Base-by-base conservation (phyloP, 768 basidiomycete genomes). In the Leccinum olivaceopallidum region DNA sequence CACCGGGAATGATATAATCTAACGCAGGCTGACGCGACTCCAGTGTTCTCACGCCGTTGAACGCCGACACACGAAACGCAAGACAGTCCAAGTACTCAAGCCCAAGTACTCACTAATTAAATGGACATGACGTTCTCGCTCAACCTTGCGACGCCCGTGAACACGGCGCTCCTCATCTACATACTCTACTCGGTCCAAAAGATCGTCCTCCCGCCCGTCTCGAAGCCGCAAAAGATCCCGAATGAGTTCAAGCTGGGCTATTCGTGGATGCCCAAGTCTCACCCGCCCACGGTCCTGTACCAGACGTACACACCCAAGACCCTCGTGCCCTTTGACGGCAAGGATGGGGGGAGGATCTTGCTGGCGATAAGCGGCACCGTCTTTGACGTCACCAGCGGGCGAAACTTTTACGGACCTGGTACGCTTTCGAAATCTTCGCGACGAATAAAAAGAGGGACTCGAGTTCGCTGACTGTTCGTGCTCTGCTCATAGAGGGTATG, bases 381-480 rank as follows among this genome's bases (percentile, higher is more conserved):
- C 57, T 99, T 96, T 73, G 97, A 99, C 70, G 96, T 98, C 52
- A 90, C 92, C 0, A 80, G 85, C 4, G 96, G 96, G 26, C 81
- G 87, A 65, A 89, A 83, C 70, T 99, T 99, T 77, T 98, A 98
- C 73, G 96, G 96, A 1, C 96, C 96, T 22, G 87, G 96, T 96
- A 61, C 70, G 89, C 30, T 34, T 53, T 18, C 20, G 28, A 32
- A 24, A 32, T 24, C 18, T 10, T 47, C 6, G 6, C 2, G 6
- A 24, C 22, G 42, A 28, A 37, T 37, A 37, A 16, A 37, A 37
- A 3, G 37, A 37, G 14, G 16, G 37, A 7, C 37, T 37, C 0
- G 37, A 16, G 14, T 37, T 37, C 37, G 37, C 37, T 37, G 37
- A 37, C 37, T 2, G 55, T 36, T 67, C 22, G 57, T 7, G 55